Base-by-base conservation (phyloP, 768 basidiomycete genomes). In the Pulveroboletus sp. region DNA sequence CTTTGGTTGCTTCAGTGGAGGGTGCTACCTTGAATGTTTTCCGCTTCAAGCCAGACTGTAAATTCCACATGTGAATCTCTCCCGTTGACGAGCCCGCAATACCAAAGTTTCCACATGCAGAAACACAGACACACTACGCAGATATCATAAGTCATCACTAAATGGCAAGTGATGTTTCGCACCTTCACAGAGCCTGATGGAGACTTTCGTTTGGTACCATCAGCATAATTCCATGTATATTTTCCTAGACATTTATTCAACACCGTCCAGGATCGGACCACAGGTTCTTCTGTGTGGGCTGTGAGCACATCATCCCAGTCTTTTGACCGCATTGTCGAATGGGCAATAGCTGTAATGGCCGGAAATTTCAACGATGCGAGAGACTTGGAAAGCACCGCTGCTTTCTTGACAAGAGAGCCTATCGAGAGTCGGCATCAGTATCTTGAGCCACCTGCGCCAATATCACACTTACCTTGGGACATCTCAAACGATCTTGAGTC, bases 291-390 rank as follows among this genome's bases (percentile, higher is more conserved):
- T 1, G 79, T 73, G 64, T 97, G 94, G 0, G 82, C 82, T n/a
- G 94, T 93, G 6, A 99, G 66, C 37, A 98, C 85, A 61, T 98
- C 93, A 62, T 98, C 95, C 96, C 96, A 99, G 55, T 99, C 94
- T 65, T 93, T 95, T 9, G 89, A 77, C 23, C 93, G 80, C 1
- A 85, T 75, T 1, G 82, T 76, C 1, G 92, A 93, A 65, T 83
- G 86, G 1, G 92, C 81, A 8, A 98, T 73, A 7, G 86, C 75
- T 2, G 81, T 83, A 27, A 96, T 76, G 1, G 90, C 76, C 13
- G 92, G 83, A 42, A 92, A 86, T 68, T 97, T 96, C 45, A 97
- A 77, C 0, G 84, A 85, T 2, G 85, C 77, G 7, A 93, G 69
- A 3, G 91, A 85, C 27, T 93, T 85, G 14, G 87, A 87, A 8